Conservation (phyloP, 1,139 yeast species). For the Geotrichum bryndzae region DNA sequence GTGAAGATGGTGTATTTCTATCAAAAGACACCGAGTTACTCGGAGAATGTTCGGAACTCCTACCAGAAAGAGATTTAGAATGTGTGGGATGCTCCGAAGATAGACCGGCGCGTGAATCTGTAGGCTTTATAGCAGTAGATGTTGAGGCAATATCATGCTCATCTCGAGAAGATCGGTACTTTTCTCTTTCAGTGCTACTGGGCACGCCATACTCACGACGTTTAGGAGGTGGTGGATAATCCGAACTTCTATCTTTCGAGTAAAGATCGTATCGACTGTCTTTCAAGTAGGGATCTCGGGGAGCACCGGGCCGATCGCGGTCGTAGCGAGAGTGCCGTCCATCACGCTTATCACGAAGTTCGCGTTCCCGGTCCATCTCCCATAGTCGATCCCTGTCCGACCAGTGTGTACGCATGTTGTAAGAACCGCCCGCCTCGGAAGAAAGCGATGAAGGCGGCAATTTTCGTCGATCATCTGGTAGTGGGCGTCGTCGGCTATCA, state of each 20-base stretch:
- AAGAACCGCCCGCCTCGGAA: slow-evolving; percentile 19
- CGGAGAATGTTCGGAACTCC: background rate
- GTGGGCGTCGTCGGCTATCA: slow-evolving; percentile 13
- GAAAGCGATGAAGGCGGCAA: background rate
- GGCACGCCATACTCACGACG: slow-evolving; percentile 6
- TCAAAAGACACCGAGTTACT: background rate
- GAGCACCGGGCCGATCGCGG: slow-evolving; percentile 3
- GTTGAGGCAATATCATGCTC: background rate
- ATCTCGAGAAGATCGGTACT: background rate
- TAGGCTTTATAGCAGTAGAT: background rate
- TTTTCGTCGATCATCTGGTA: slow-evolving; percentile 10
- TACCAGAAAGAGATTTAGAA: slow-evolving; percentile 6
- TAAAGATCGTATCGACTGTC: slow-evolving; percentile 4
- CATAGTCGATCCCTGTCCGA: slow-evolving; percentile 11
- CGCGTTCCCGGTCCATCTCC: slow-evolving; percentile 20
- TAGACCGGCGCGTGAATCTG: background rate
- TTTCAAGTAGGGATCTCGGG: slow-evolving; percentile 8
- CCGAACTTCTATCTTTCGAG: slow-evolving; percentile 2
- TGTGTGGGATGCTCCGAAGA: background rate
- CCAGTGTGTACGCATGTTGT: slow-evolving; percentile 17
- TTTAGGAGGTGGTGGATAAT: slow-evolving; percentile 5
- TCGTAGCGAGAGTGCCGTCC: background rate
- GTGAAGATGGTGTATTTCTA: background rate
- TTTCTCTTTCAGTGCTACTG: slow-evolving; percentile 3
- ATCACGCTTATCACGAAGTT: background rate